Evolutionary conservation across 2,329 filamentous ascomycete species (phyloP).

Genomic region (Claviceps arundinis): DNA sequence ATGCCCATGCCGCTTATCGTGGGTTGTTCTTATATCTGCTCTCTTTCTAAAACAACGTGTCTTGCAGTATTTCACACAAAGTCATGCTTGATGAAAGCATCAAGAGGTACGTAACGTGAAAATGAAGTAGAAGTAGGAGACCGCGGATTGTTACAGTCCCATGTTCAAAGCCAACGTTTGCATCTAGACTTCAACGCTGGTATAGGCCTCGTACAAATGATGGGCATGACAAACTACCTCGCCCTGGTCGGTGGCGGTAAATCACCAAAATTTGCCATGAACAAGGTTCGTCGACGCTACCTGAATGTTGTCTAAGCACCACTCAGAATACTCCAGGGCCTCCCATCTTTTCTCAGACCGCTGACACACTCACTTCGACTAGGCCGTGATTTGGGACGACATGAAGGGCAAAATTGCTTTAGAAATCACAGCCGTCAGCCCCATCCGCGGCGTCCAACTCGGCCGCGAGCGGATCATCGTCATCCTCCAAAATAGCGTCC

Average conservation of each 20-base stretch:
- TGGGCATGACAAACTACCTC: slow-evolving; percentile 74
- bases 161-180: neutral
- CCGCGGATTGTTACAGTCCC: neutral
- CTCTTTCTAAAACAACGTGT: neutral
- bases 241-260: slow-evolving; percentile 81
- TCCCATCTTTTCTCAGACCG: neutral
- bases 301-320: neutral
- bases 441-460: slow-evolving; percentile 67
- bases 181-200: slow-evolving; percentile 62
- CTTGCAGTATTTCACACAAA: slow-evolving; percentile 56
- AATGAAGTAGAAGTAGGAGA: neutral
- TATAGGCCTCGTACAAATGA: slow-evolving; percentile 73
- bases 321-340: neutral
- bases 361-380: neutral
- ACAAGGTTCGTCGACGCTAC: slow-evolving; percentile 45
- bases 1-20: neutral
- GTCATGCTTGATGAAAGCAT: slow-evolving; percentile 53
- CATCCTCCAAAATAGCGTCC: slow-evolving; percentile 67
- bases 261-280: slow-evolving; percentile 73
- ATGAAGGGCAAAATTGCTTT: slow-evolving; percentile 56
- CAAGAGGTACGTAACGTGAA: slow-evolving; percentile 24
- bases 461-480: slow-evolving; percentile 66
- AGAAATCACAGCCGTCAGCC: slow-evolving; percentile 69
- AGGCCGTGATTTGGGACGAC: slow-evolving; percentile 88
- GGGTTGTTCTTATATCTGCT: neutral